Percentiles rank a stretch among this genome's conserved stretches.
These are phyloP conservation scores for Yamadazyma sp. DNA, from an alignment of 805 yeast genomes.

Conservation along the genomic window DNA sequence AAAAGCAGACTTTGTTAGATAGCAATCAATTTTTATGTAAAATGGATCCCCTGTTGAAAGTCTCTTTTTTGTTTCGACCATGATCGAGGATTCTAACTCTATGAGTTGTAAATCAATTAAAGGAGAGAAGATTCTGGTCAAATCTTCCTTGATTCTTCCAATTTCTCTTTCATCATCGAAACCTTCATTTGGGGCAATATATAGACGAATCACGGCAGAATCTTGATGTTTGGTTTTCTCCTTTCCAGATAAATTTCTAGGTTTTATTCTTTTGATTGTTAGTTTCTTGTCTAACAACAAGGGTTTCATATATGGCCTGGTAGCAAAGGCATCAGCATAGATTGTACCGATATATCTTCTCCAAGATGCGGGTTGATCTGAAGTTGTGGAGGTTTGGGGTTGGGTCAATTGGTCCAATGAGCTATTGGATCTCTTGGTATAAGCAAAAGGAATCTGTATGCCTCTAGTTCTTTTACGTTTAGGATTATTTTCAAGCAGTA, in stretches of 20 bases:
- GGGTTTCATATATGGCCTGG: conserved; percentile 55
- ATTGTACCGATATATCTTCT: conserved; percentile 58
- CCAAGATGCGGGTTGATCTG: background rate
- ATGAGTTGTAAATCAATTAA: conserved; percentile 56
- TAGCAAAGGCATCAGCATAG: conserved; percentile 66
- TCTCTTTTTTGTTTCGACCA: conserved; percentile 51
- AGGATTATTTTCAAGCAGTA: conserved; percentile 10
- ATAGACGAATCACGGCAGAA: conserved; percentile 33
- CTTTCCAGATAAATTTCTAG: conserved; percentile 15
- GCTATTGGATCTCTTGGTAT: conserved; percentile 9
- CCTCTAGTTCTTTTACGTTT: conserved; percentile 14
- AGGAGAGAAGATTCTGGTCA: conserved; percentile 64
- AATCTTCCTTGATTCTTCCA: conserved; percentile 72
- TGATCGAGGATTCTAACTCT: conserved; percentile 52
- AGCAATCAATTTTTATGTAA: conserved; percentile 66
- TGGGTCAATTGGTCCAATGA: background rate
- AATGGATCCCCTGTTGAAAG: conserved; percentile 77
- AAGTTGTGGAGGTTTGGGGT: background rate
- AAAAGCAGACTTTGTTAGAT: conserved; percentile 42
- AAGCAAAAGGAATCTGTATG: conserved; percentile 12
- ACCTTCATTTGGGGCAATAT: conserved; percentile 17
- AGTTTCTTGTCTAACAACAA: conserved; percentile 44
- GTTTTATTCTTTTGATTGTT: conserved; percentile 33
- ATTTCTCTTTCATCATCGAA: conserved; percentile 50
- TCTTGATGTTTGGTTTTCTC: conserved; percentile 18